Percentiles rank a stretch among this genome's conserved stretches.
phyloP scores from a whole-genome alignment of 2,329 filamentous ascomycete genomes.

The Aspergillus pseudonomiae region DNA sequence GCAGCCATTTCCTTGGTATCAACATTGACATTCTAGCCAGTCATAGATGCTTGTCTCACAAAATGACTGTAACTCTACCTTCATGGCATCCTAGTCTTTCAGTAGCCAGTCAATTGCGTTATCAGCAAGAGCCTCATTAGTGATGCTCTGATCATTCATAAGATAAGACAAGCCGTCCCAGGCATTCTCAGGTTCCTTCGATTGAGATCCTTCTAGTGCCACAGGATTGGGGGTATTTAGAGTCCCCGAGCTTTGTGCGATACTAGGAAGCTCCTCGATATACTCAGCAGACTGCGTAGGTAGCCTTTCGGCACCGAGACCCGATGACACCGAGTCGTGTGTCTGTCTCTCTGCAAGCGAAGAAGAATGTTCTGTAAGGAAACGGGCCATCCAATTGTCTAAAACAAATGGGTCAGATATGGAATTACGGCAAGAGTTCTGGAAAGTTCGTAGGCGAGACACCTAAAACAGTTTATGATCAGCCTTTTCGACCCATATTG shows the following conservation, averaged over 20 bases:
- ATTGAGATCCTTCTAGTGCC: not conserved
- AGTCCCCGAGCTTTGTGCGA: not conserved
- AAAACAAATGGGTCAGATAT: conserved; percentile 24
- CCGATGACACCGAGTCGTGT: not conserved
- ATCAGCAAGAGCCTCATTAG: conserved; percentile 22
- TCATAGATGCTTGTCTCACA: not conserved
- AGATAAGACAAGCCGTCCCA: conserved; percentile 14
- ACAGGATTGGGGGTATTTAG: not conserved
- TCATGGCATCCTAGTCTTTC: conserved; percentile 7
- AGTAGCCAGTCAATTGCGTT: conserved; percentile 25
- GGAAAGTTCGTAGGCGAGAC: conserved; percentile 24
- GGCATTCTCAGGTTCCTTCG: not conserved
- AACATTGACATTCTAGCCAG: not conserved
- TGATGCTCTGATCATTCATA: conserved; percentile 17
- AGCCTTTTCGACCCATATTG: not conserved
- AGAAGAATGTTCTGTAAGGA: conserved; percentile 27
- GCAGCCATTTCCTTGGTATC: not conserved
- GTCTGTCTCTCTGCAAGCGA: conserved; percentile 17
- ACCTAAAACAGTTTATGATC: conserved; percentile 11
- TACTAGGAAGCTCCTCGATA: not conserved
- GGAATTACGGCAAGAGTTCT: conserved; percentile 23
- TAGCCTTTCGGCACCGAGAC: not conserved
- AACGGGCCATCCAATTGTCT: conserved; percentile 30
- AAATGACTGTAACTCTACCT: not conserved
- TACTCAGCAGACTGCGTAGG: not conserved